Evolutionary conservation across 495 filamentous ascomycete genomes (phyloP).

Genomic region (Hyaloscypha variabilis): DNA sequence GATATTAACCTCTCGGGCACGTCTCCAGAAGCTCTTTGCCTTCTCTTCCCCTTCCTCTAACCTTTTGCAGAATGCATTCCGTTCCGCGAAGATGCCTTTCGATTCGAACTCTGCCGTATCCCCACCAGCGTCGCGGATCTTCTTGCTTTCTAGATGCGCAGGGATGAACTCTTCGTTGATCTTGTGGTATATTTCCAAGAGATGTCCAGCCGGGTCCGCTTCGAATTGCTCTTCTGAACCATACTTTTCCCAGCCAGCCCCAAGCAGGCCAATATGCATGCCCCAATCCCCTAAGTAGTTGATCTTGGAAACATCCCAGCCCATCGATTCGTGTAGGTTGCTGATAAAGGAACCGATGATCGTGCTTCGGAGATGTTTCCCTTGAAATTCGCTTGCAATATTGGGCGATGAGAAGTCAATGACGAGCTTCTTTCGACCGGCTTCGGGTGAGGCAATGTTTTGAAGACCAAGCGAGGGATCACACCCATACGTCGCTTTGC

Average conservation of each 20-base stretch:
- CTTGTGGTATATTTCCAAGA: conserved; percentile 59
- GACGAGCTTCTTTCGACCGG: conserved; percentile 45
- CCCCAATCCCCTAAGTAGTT: conserved; percentile 83
- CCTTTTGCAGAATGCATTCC: conserved; percentile 69
- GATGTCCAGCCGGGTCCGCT: conserved; percentile 58
- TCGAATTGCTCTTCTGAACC: conserved; percentile 60
- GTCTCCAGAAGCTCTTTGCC: conserved; percentile 64
- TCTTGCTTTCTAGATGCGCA: conserved; percentile 59
- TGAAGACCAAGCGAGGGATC: background rate
- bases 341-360: conserved; percentile 75
- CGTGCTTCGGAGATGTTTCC: conserved; percentile 72
- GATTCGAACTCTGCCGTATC: conserved; percentile 56
- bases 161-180: conserved; percentile 57
- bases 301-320: conserved; percentile 72
- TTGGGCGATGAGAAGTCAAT: conserved; percentile 79
- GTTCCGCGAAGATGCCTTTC: conserved; percentile 52
- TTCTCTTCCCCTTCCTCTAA: conserved; percentile 67
- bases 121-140: conserved; percentile 54
- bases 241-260: conserved; percentile 54
- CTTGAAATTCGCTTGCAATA: conserved; percentile 76
- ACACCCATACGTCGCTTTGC: conserved; percentile 41
- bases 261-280: conserved; percentile 73
- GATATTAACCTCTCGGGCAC: conserved; percentile 68
- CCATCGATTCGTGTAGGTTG: conserved; percentile 69
- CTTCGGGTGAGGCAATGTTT: conserved; percentile 20